Conservation (phyloP, 1,284 basidiomycete genomes). For the Pholiota adiposa region DNA sequence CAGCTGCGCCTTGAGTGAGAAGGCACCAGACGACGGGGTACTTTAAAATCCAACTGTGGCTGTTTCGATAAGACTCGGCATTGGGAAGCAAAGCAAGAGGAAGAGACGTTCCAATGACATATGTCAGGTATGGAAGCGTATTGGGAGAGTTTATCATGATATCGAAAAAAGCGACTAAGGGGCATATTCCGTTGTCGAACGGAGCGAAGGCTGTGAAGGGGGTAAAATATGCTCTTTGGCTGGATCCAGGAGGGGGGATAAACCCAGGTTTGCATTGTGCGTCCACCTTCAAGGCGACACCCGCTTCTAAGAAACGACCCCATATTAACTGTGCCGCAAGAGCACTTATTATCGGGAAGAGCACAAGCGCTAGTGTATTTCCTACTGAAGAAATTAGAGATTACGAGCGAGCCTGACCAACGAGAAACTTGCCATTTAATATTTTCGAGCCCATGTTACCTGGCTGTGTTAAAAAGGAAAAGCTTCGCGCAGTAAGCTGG, state of each 20-base stretch:
- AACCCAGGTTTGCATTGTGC: conserved; percentile 33
- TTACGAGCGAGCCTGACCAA: background rate
- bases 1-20: conserved; percentile 30
- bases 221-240: conserved; percentile 32
- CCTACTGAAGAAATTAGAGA: conserved; percentile 20
- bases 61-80: conserved; percentile 30
- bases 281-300: conserved; percentile 29
- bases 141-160: conserved; percentile 30
- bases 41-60: conserved; percentile 20
- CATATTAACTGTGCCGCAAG: conserved; percentile 38
- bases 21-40: conserved; percentile 28
- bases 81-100: conserved; percentile 30
- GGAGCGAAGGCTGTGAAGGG: conserved; percentile 34
- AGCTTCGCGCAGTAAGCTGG: too few relatives aligned
- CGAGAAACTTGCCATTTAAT: background rate
- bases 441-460: background rate
- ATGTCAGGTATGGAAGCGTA: conserved; percentile 32
- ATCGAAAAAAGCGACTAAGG: conserved; percentile 45
- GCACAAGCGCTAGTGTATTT: conserved; percentile 34
- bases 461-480: too few relatives aligned
- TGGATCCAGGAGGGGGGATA: conserved; percentile 6
- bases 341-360: conserved; percentile 42
- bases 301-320: conserved; percentile 37
- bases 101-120: conserved; percentile 29
- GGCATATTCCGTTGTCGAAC: conserved; percentile 40